phyloP scores from a whole-genome alignment of 2,329 filamentous ascomycete genomes.

The Stagonosporopsis chrysanthemi region DNA sequence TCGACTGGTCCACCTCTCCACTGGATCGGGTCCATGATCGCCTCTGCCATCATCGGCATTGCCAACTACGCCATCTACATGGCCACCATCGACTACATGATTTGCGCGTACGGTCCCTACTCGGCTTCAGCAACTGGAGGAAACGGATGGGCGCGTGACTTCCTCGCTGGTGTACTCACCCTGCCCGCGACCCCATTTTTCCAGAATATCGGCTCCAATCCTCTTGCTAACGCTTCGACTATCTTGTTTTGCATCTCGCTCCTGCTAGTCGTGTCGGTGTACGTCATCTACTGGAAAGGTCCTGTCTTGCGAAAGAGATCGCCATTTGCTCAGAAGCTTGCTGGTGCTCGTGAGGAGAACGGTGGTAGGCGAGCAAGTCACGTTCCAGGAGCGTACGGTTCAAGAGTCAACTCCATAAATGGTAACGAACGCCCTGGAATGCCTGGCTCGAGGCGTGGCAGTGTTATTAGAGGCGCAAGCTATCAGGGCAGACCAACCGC shows the following conservation, averaged over 20 bases:
- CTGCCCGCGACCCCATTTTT: constrained; percentile 71
- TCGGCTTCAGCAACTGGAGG: constrained; percentile 79
- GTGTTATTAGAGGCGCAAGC: constrained; percentile 37
- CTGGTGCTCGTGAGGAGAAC: constrained; percentile 40
- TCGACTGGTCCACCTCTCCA: constrained; percentile 68
- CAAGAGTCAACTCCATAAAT: constrained; percentile 39
- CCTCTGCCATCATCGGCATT: constrained; percentile 72
- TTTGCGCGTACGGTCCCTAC: constrained; percentile 76
- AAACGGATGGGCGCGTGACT: constrained; percentile 78
- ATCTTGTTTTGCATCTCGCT: constrained; percentile 62
- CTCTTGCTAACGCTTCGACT: constrained; percentile 61
- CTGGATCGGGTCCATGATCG: constrained; percentile 75
- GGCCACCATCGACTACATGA: constrained; percentile 83
- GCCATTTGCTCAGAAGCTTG: constrained; percentile 61
- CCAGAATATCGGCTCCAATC: constrained; percentile 53
- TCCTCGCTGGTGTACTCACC: constrained; percentile 76
- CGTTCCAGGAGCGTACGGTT: constrained; percentile 42
- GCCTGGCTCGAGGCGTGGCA: constrained; percentile 38
- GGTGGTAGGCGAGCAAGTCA: constrained; percentile 45
- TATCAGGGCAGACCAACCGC: constrained; percentile 22
- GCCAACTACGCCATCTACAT: constrained; percentile 78
- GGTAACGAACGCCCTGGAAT: constrained; percentile 22
- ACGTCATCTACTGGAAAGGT: constrained; percentile 64
- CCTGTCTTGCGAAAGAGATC: constrained; percentile 60
- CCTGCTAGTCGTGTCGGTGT: constrained; percentile 52